Base-by-base conservation (phyloP, 2,329 filamentous ascomycete genomes). In the Diaporthe vaccinii region DNA sequence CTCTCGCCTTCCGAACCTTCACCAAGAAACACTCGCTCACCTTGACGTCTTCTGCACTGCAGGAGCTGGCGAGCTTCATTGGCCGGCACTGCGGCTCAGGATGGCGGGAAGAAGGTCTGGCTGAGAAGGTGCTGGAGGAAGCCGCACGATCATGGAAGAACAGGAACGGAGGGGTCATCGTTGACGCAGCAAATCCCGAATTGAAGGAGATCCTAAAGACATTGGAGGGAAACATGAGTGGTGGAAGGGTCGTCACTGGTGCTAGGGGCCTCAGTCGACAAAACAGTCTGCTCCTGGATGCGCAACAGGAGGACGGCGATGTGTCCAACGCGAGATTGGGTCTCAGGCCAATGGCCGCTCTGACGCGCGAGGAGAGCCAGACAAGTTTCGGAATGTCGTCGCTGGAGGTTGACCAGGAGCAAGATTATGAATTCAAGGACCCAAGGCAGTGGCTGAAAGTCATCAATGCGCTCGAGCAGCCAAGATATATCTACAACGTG, bases 21-120 rank as follows among this genome's bases (percentile, higher is more conserved):
- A 99, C 97, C 2, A 98, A 98, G 84, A 99, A 98, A 82, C 95
- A 99, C 85, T 97, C 96, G 79, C 88, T 99, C 74, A 98, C 96
- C 0, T 91, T 99, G 72, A 96, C 94, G 10, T 97, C 96, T 0
- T 92, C 95, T 0, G 95, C 97, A 0, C 87, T 99, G 7, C 93
- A 96, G 83, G 91, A 94, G 62, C 89, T 99, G 44, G 96, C 97
- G 28, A 89, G 91, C 1, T 99, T 99, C 83, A 93, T 99, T 72
- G 97, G 97, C 15, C 93, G 94, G 79, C 94, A 98, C 84, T 99
- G 97, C 83, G 97, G 97, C 46, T 96, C 96, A 74, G 95, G 93
- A 92, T 99, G 97, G 97, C 91, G 96, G 80, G 96, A 98, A 85
- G 95, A 98, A 82, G 96, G 97, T 0, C 87, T 98, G 44, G 97